Conservation (phyloP, 83 land plant species). For the Thuja plicata region DNA sequence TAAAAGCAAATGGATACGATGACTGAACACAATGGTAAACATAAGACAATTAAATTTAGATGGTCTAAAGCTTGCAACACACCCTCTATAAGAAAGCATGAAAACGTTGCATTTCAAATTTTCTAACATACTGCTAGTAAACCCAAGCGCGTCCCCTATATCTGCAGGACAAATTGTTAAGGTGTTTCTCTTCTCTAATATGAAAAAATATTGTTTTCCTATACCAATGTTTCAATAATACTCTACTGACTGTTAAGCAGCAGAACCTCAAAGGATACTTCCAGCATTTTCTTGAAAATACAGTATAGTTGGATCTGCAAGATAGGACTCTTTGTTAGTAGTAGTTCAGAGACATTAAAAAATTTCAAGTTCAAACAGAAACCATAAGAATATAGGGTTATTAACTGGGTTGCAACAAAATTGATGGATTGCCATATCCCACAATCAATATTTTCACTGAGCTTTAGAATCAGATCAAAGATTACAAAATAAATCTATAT, state of each 20-base stretch:
- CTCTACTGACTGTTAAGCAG: background rate
- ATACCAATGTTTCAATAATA: background rate
- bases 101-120: slow-evolving; percentile 90
- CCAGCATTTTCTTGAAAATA: slow-evolving; percentile 99
- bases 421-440: background rate
- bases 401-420: too few species aligned
- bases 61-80: slow-evolving; percentile 15
- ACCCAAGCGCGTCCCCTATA: slow-evolving; percentile 95
- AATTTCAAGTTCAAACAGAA: background rate
- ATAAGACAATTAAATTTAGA: background rate
- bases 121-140: slow-evolving; percentile 70
- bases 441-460: background rate
- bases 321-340: slow-evolving; percentile 7
- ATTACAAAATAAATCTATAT: too few species aligned
- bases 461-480: too few species aligned
- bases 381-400: background rate
- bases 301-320: slow-evolving; percentile 94
- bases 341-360: background rate
- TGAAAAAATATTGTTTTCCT: background rate
- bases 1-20: background rate
- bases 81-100: slow-evolving; percentile 99
- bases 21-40: background rate
- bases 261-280: slow-evolving; percentile 77
- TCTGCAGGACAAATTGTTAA: slow-evolving; percentile 49
- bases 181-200: slow-evolving; percentile 10